Conservation (phyloP, 176 grass and related monocot genomes). For the Areca catechu region DNA sequence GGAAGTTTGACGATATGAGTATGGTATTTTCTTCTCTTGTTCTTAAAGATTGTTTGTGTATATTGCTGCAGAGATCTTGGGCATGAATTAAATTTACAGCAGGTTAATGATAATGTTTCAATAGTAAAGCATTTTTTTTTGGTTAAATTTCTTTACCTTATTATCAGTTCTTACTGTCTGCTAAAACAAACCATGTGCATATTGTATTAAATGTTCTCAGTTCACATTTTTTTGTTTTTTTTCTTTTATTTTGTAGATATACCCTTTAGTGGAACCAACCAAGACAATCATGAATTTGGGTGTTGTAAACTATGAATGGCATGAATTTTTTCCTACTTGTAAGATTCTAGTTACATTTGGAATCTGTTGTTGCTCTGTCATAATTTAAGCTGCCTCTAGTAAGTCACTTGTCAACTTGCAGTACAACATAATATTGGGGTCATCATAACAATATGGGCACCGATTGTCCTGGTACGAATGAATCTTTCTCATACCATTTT, state of each 20-base stretch:
- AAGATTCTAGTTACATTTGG: constrained; percentile 18
- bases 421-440: constrained; percentile 88
- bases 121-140: background rate
- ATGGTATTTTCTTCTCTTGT: too few relatives aligned
- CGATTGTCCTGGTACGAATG: constrained; percentile 74
- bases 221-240: background rate
- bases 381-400: too few relatives aligned
- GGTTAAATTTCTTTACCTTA: background rate
- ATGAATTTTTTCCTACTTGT: constrained; percentile 94
- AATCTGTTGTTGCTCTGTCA: too few relatives aligned
- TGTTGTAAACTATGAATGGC: constrained; percentile 59
- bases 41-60: too few relatives aligned
- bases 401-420: constrained; percentile 25
- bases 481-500: background rate
- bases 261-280: constrained; percentile 75
- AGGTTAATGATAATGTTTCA: too few relatives aligned
- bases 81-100: too few relatives aligned
- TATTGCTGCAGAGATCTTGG: too few relatives aligned
- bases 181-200: background rate
- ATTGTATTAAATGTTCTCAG: background rate
- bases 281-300: constrained; percentile 67
- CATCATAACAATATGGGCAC: constrained; percentile 85
- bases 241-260: constrained; percentile 44
- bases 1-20: too few relatives aligned
- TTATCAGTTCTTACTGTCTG: background rate